Conservation (phyloP, 2,329 filamentous ascomycete species). For the Cryphonectria naterciae region DNA sequence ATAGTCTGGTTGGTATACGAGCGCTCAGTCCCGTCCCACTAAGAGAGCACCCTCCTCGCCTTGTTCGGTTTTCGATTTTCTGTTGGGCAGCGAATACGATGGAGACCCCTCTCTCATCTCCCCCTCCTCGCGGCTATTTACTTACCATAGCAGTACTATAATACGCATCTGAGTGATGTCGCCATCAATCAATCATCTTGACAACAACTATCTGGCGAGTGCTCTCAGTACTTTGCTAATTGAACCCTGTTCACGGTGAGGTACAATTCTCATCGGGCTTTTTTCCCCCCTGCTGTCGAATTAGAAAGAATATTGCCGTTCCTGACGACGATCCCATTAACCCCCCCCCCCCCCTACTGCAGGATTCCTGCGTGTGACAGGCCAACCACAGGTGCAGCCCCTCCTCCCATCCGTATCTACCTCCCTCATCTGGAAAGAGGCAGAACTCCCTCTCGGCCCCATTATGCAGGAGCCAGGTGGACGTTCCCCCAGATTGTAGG, state of each 20-base stretch:
- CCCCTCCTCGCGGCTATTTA: not conserved
- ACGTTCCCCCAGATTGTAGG: not conserved
- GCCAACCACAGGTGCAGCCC: conserved; percentile 2
- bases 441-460: not conserved
- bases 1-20: not conserved
- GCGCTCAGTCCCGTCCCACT: conserved; percentile 1
- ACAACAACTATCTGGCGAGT: not conserved
- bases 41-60: not conserved
- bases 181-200: not conserved
- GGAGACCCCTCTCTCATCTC: not conserved
- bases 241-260: too few species aligned
- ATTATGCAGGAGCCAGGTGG: not conserved
- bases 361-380: conserved; percentile 3
- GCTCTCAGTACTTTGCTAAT: not conserved
- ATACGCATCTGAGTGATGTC: not conserved
- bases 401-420: conserved; percentile 6
- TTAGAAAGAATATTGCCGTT: not conserved
- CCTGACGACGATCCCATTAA: not conserved
- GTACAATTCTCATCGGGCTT: too few species aligned
- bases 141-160: not conserved
- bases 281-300: not conserved
- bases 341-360: not conserved
- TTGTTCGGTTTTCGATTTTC: not conserved
- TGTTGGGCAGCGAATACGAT: not conserved
- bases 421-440: conserved; percentile 8